phyloP scores from a whole-genome alignment of 2,329 filamentous ascomycete genomes.

The Fusarium pseudoanthophilum region DNA sequence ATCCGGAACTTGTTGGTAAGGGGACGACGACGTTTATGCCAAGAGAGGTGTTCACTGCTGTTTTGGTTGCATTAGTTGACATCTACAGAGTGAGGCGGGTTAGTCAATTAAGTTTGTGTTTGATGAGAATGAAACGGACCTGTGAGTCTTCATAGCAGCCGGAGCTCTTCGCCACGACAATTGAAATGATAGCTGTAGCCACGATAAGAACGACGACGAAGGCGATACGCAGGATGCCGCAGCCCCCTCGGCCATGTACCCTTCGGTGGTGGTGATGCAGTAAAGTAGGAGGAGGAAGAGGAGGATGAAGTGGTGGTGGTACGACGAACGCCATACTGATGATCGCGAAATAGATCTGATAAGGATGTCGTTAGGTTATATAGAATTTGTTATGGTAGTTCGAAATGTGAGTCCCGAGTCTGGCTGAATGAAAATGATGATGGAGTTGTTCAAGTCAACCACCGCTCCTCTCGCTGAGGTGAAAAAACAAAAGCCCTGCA shows the following conservation, averaged over 20 bases:
- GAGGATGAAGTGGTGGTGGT: not conserved
- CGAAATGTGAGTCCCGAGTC: not conserved
- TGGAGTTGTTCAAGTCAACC: not conserved
- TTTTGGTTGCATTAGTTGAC: not conserved
- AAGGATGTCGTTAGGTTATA: not conserved
- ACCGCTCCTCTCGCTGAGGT: not conserved
- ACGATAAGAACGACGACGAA: not conserved
- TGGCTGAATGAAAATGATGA: not conserved
- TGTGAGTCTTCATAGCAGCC: rapidly evolving
- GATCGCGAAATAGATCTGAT: not conserved
- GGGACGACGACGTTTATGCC: not conserved
- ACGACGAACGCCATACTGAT: constrained; percentile 30
- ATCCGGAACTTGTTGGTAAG: not conserved
- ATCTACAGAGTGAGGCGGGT: not conserved
- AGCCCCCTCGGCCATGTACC: rapidly evolving
- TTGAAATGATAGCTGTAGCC: not conserved
- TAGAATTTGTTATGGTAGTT: not conserved
- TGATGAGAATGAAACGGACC: constrained; percentile 18
- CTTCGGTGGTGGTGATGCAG: not conserved
- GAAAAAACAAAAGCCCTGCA: not conserved
- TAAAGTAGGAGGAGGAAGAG: too few species aligned
- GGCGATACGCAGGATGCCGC: not conserved
- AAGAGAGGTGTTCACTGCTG: not conserved
- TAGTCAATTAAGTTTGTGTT: not conserved
- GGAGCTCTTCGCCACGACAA: rapidly evolving